Evolutionary conservation across 345 rosid genomes (phyloP), one percentile per base, ranked within the genome.

Genomic region (Hevea brasiliensis): DNA sequence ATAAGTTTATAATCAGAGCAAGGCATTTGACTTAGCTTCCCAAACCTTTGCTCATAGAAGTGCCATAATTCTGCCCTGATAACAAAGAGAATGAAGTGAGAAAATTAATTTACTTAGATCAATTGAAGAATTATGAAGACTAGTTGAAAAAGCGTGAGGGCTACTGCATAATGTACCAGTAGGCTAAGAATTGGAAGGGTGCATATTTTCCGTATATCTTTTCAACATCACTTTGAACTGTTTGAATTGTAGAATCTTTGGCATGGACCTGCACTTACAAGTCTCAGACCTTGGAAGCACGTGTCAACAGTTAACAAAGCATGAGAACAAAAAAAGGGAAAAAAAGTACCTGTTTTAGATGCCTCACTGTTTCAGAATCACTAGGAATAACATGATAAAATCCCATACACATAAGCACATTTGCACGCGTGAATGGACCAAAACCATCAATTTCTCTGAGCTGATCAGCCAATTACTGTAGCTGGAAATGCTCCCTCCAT

Each of bases 341-440:
- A 26, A 45, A 40, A 53, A 23, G 0, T 54, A 81, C 88, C 87
- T 87, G 83, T 53, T 85, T 74, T 27, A 85, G 50, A 76, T 85
- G 90, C 75, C 90, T 79, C 18, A 83, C 67, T 13, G 90, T 87
- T 80, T 87, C 88, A 55, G 84, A 79, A 81, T 87, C 87, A 21
- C 85, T 7, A 13, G 90, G 88, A 76, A 87, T 80, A 15, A 73
- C 75, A 47, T 85, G 88, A 77, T 87, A 85, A 75, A 71, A 85
- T 47, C 90, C 87, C 83, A 87, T 80, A 72, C 88, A 87, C 81
- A 85, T 76, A 12, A 87, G 82, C 70, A 83, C 87, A 80, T 87
- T 87, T 58, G 87, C 83, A 41, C 81, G 77, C 1, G 87, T 81
- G 23, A 87, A 85, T 51, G 88, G 90, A 71, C 90, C 86, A 35